Evolutionary conservation across 1,139 yeast species (phyloP), one percentile per base, ranked within the genome.

Genomic region (Pichia sp.): DNA sequence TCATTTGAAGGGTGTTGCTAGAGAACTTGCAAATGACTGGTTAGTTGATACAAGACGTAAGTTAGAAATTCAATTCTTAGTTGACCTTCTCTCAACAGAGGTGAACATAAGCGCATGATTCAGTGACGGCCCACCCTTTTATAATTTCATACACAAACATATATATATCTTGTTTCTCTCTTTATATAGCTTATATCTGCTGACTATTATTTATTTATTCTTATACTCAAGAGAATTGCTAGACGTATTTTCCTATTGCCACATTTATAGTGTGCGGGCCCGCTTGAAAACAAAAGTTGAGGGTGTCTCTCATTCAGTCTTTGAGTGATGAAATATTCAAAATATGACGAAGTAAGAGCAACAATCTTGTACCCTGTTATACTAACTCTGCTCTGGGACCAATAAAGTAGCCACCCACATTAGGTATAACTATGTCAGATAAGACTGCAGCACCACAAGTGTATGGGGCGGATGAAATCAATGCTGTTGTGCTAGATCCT

Each of bases 11-110:
- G 99, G 99, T 43, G 90, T 97, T 97, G 82, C 96, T 45, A 85
- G 95, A 77, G 81, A 81, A 66, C 78, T 93, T 64, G 95, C 97
- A 45, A 82, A 84, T 62, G 97, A 90, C 70, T 93, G 98, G 98
- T 82, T 95, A 44, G 73, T 75, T 46, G 95, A 89, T 70, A 92
- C 95, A 49, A 84, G 97, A 76, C 86, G 84, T 75, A 84, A 96
- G 69, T 77, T 90, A 62, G 98, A 92, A 74, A 81, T 87, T 50
- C 95, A 90, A 72, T 86, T 90, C 64, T 76, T 92, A 67, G 78
- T 90, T 54, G 82, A 79, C 59, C 74, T 85, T 56, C 74, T 87
- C 60, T 82, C 82, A 55, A 76, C 84, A 53, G 90, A 85, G 70
- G 58, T 66, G 46, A 59, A 64, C 26, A 64, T 64, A 30, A 58